Evolutionary conservation across 2,329 filamentous ascomycete genomes (phyloP).

Genomic region (Scedosporium minutisporum): DNA sequence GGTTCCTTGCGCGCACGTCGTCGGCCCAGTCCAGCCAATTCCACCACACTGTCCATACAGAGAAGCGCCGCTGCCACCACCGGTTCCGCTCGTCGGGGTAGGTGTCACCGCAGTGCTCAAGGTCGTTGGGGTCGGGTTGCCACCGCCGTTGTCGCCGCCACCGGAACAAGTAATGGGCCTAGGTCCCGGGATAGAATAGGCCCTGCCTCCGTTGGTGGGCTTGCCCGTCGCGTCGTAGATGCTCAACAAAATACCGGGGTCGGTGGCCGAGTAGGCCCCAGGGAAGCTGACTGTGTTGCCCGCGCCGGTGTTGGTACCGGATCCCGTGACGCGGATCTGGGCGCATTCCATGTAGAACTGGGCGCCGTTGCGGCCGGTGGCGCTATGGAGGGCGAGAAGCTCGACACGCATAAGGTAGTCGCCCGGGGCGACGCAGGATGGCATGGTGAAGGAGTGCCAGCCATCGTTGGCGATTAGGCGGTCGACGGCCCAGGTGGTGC

Average conservation of each 20-base stretch:
- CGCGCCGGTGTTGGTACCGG: slow-evolving; percentile 12
- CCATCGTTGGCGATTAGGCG: slow-evolving; percentile 14
- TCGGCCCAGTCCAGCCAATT: slow-evolving; percentile 10
- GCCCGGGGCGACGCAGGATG: slow-evolving; percentile 27
- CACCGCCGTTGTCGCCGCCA: neutral
- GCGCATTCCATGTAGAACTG: slow-evolving; percentile 18
- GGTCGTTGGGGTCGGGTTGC: neutral
- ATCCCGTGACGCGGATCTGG: slow-evolving; percentile 17
- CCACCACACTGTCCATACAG: slow-evolving; percentile 19
- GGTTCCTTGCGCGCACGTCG: slow-evolving; percentile 10
- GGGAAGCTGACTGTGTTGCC: slow-evolving; percentile 22
- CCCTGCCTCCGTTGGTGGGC: slow-evolving; percentile 19
- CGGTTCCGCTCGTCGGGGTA: slow-evolving; percentile 14
- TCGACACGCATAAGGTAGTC: slow-evolving; percentile 33
- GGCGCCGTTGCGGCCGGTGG: slow-evolving; percentile 14
- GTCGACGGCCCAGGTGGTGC: slow-evolving; percentile 21
- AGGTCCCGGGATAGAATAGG: slow-evolving; percentile 26
- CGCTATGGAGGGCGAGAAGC: slow-evolving; percentile 30
- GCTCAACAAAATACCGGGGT: slow-evolving; percentile 23
- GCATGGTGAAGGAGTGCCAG: slow-evolving; percentile 27
- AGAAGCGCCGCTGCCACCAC: slow-evolving; percentile 13
- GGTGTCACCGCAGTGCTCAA: neutral
- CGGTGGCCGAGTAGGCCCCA: slow-evolving; percentile 21
- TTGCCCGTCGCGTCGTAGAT: slow-evolving; percentile 23
- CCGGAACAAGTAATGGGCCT: slow-evolving; percentile 16